A percentile compares a stretch with the other conserved stretches of the same genome.
These are phyloP conservation scores for Amanita muscaria DNA, from an alignment of 768 basidiomycete species.

Conservation along the genomic window DNA sequence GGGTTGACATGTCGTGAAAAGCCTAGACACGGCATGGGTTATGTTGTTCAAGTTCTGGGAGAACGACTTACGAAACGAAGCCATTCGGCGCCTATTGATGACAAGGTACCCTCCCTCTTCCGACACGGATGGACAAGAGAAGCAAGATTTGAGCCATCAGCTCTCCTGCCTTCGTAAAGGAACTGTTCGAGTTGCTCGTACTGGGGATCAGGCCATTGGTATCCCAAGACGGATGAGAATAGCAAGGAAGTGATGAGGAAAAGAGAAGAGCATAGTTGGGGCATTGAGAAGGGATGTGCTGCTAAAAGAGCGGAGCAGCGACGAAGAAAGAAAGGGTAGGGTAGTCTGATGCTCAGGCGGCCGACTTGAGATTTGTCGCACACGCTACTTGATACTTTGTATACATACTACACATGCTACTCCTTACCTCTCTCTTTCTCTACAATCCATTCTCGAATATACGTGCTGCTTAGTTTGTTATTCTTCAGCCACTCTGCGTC, in stretches of 20 bases:
- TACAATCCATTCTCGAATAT: constrained; percentile 83
- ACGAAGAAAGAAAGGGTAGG: not conserved
- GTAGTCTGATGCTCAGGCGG: not conserved
- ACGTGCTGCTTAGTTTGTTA: constrained; percentile 92
- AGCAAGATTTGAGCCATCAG: constrained; percentile 24
- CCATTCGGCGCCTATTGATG: constrained; percentile 32
- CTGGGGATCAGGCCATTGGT: constrained; percentile 27
- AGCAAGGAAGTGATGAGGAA: constrained; percentile 1
- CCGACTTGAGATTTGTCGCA: not conserved
- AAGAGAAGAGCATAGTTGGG: not conserved
- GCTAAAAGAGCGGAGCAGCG: constrained; percentile 9
- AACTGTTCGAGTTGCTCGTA: constrained; percentile 28
- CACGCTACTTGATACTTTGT: not conserved
- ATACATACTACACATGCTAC: not conserved
- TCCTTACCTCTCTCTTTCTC: constrained; percentile 9
- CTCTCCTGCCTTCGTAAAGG: constrained; percentile 26
- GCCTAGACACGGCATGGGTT: constrained; percentile 21
- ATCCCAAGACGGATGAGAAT: constrained; percentile 1
- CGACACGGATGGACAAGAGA: constrained; percentile 23
- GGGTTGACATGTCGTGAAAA: constrained; percentile 43
- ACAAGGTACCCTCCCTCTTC: constrained; percentile 18
- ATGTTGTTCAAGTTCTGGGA: not conserved
- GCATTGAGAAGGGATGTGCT: constrained; percentile 1
- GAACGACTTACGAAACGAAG: constrained; percentile 25
- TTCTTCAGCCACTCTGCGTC: constrained; percentile 64